phyloP scores from a whole-genome alignment of 2,329 filamentous ascomycete species.

The Fusarium pseudonygamai region DNA sequence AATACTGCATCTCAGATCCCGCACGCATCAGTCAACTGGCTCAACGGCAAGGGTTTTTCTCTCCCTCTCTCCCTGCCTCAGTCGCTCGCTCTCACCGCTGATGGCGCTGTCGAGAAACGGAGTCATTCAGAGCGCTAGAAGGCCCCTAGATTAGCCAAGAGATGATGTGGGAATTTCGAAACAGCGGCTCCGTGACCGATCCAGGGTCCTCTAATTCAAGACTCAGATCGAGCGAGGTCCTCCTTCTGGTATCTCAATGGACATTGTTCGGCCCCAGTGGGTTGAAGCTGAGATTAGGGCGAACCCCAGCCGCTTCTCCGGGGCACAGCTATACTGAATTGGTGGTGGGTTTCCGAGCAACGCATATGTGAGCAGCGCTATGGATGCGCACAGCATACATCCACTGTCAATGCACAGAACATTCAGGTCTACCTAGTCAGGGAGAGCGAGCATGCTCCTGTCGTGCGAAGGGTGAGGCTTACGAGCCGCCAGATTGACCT shows the following conservation, averaged over 20 bases:
- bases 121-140: slow-evolving; percentile 21
- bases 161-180: slow-evolving; percentile 19
- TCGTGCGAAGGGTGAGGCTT: slow-evolving; percentile 1
- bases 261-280: neutral
- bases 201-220: slow-evolving; percentile 19
- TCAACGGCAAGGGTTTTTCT: neutral
- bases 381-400: neutral
- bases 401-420: neutral
- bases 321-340: slow-evolving; percentile 10
- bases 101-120: neutral
- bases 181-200: slow-evolving; percentile 25
- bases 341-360: slow-evolving; percentile 24
- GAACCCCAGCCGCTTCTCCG: slow-evolving; percentile 19
- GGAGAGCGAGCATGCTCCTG: neutral
- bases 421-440: neutral
- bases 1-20: slow-evolving; percentile 19
- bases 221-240: slow-evolving; percentile 1
- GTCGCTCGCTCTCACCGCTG: slow-evolving; percentile 17
- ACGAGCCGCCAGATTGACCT: neutral
- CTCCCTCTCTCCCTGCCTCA: neutral
- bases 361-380: neutral
- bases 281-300: slow-evolving; percentile 11
- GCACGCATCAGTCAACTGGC: slow-evolving; percentile 4
- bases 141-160: neutral
- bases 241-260: slow-evolving; percentile 6